phyloP scores from a whole-genome alignment of 176 grass and related monocot genomes.

The Rhynchospora pubera region DNA sequence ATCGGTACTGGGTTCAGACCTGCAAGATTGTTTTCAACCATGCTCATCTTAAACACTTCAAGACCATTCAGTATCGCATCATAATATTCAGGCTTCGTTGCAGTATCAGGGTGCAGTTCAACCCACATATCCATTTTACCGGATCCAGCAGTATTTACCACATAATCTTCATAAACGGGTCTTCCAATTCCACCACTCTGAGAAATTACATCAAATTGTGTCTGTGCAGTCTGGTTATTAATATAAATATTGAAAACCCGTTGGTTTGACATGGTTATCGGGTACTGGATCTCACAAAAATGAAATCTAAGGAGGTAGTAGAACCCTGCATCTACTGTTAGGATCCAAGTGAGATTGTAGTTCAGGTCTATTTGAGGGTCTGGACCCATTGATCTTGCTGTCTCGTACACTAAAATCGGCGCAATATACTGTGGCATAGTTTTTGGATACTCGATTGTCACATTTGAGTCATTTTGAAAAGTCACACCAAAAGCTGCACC shows the following conservation, averaged over 20 bases:
- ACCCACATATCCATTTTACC: slow-evolving; percentile 54
- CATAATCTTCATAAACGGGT: slow-evolving; percentile 38
- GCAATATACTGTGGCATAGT: slow-evolving; percentile 39
- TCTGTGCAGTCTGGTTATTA: slow-evolving; percentile 52
- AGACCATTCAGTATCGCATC: slow-evolving; percentile 86
- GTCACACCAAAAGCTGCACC: slow-evolving; percentile 27
- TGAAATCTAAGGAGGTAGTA: slow-evolving; percentile 61
- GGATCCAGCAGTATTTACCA: not conserved
- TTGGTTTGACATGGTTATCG: slow-evolving; percentile 44
- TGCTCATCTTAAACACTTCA: slow-evolving; percentile 53
- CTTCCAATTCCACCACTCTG: slow-evolving; percentile 35
- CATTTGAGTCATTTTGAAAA: slow-evolving; percentile 34
- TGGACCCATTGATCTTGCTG: slow-evolving; percentile 78
- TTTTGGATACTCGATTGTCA: slow-evolving; percentile 27
- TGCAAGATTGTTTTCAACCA: slow-evolving; percentile 24
- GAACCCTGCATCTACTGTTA: slow-evolving; percentile 47
- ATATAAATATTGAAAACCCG: slow-evolving; percentile 63
- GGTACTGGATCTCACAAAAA: slow-evolving; percentile 80
- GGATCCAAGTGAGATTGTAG: slow-evolving; percentile 84
- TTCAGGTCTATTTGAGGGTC: slow-evolving; percentile 41
- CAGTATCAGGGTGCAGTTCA: slow-evolving; percentile 59
- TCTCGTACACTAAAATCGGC: slow-evolving; percentile 37
- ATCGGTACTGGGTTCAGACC: slow-evolving; percentile 36
- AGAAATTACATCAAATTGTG: slow-evolving; percentile 42
- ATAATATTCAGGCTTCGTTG: slow-evolving; percentile 25